Percentiles rank a stretch among this genome's conserved stretches.
Evolutionary conservation across 305 asterid genomes (phyloP).

Genomic region (Coffea humblotiana): DNA sequence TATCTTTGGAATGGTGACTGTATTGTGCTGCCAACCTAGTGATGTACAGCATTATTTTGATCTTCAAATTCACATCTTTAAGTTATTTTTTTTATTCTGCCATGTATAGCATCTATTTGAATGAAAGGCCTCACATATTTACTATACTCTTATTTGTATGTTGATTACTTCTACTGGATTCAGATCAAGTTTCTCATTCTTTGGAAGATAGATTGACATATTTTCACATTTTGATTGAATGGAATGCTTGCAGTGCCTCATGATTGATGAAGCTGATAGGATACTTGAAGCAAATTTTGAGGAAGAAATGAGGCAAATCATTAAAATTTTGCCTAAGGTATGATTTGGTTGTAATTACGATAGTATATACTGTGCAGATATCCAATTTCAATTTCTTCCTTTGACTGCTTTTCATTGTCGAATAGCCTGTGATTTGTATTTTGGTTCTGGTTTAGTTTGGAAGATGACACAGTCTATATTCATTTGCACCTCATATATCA

Average conservation of each 20-base stretch:
- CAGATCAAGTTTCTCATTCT: neutral
- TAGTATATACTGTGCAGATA: neutral
- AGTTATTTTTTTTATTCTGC: neutral
- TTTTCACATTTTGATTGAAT: constrained; percentile 6
- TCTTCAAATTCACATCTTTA: neutral
- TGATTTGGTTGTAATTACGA: neutral
- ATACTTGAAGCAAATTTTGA: constrained; percentile 90
- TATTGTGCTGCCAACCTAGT: neutral
- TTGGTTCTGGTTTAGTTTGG: neutral
- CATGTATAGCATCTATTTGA: neutral
- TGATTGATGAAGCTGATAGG: constrained; percentile 96
- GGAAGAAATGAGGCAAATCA: constrained; percentile 84
- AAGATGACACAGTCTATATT: neutral
- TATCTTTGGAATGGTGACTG: neutral
- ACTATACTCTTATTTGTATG: neutral
- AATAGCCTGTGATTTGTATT: neutral
- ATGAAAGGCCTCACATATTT: neutral
- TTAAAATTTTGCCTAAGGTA: constrained; percentile 87
- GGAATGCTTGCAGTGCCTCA: constrained; percentile 71
- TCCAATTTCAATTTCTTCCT: neutral
- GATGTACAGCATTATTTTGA: neutral
- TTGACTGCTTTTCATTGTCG: neutral
- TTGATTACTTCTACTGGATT: neutral
- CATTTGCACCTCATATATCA: neutral
- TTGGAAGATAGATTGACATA: neutral